phyloP scores from a whole-genome alignment of 1,284 basidiomycete species.

The Heliocybe sulcata region DNA sequence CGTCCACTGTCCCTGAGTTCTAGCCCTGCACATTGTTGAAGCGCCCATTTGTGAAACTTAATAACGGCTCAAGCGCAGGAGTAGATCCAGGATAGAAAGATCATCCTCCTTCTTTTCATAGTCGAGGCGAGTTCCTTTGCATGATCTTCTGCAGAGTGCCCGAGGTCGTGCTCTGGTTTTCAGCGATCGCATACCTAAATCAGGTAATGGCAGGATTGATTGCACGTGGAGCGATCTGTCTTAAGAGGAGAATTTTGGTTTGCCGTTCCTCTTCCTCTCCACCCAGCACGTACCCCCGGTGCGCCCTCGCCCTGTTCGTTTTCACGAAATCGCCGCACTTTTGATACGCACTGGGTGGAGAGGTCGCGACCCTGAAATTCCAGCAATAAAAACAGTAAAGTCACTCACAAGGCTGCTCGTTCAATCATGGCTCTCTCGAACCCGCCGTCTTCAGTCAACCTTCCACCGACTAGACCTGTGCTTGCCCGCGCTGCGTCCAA shows the following conservation, averaged over 20 bases:
- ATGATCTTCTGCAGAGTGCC: too few species aligned
- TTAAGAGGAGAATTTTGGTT: constrained; percentile 17
- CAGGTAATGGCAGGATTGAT: background rate
- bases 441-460: constrained; percentile 14
- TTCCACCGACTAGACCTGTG: constrained; percentile 30
- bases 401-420: background rate
- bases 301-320: background rate
- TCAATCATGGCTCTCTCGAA: constrained; percentile 21
- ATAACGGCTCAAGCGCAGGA: too few species aligned
- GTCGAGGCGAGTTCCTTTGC: too few species aligned
- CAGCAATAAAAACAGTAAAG: constrained; percentile 14
- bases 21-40: too few species aligned
- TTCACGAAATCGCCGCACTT: constrained; percentile 12
- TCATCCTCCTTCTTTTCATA: too few species aligned
- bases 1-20: too few species aligned
- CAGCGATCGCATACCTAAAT: background rate
- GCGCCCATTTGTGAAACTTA: too few species aligned
- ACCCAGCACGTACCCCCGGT: constrained; percentile 21
- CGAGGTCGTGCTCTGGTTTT: too few species aligned
- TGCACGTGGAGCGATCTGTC: background rate
- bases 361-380: constrained; percentile 32
- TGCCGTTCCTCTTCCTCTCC: constrained; percentile 38
- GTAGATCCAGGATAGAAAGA: too few species aligned
- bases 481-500: constrained; percentile 41
- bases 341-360: constrained; percentile 34